Evolutionary conservation across 768 basidiomycete genomes (phyloP), one percentile per base, ranked within the genome.

Genomic region (Cyclocybe aegerita): DNA sequence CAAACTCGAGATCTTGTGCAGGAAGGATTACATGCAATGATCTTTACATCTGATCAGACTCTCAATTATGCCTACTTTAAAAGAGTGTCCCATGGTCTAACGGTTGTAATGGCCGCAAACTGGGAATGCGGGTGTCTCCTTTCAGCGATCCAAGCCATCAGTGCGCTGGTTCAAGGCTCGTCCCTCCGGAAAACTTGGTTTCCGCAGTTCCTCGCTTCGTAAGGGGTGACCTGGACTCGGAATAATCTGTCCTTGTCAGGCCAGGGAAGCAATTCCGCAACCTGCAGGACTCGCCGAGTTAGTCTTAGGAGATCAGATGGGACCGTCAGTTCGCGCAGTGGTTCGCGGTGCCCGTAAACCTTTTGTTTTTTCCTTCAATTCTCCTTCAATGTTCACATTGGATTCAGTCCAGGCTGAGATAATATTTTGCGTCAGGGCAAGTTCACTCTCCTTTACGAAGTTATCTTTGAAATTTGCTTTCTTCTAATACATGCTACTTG

Each of bases 141-240:
- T 53, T 71, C 72, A 87, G 80, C 82, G 86, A 80, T 67, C 56
- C 39, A 67, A 60, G 69, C 71, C 80, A 76, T 73, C 68, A 79
- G 89, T 82, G 89, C 89, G 88, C 89, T 88, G 84, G 86, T 90
- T 90, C 89, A 86, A 90, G 86, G 78, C 87, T 79, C 83, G 83
- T 86, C 86, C 87, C 89, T 90, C 88, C 86, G 82, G 89, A 91
- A 89, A 90, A 90, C 86, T 91, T 90, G 88, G 88, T 86, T 70
- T 77, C 81, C 84, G 79, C 81, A 79, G 78, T 78, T 70, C 74
- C 72, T 78, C 81, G 75, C 69, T 53, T 66, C 77, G 83, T 70
- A 90, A 83, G 80, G 70, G 32, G 67, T 80, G 85, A 76, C 56
- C 53, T 60, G 76, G 68, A 72, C 79, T 82, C 84, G 85, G 89